These are phyloP conservation scores for Erythrophleum ivorense DNA, from an alignment of 331 rosid species.

Conservation along the genomic window DNA sequence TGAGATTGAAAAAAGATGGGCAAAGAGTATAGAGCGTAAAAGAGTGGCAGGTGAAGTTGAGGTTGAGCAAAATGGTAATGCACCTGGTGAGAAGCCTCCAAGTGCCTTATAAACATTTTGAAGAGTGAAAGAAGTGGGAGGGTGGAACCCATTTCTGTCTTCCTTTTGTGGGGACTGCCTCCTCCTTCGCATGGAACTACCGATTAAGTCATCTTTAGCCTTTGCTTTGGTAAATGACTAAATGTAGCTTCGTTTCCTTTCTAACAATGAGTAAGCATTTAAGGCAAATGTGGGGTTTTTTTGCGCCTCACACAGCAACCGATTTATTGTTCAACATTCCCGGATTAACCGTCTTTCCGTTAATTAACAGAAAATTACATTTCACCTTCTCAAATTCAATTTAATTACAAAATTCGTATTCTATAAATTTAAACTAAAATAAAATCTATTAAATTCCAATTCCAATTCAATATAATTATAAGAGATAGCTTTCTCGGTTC, in stretches of 20 bases:
- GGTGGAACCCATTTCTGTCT: conserved; percentile 42
- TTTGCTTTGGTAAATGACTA: conserved; percentile 10
- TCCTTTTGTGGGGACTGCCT: conserved; percentile 20
- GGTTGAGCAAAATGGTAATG: conserved; percentile 12
- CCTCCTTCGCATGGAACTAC: conserved; percentile 27
- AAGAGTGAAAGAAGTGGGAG: neutral
- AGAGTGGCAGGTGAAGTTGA: conserved; percentile 32
- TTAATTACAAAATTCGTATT: too few species aligned
- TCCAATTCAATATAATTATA: too few species aligned
- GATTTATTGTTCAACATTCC: neutral
- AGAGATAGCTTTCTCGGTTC: too few species aligned
- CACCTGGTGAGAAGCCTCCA: conserved; percentile 29
- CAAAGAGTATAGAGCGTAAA: neutral
- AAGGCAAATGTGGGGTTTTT: conserved; percentile 8
- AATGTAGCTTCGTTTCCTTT: conserved; percentile 21
- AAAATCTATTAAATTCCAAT: too few species aligned
- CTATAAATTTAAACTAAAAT: too few species aligned
- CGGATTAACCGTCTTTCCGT: neutral
- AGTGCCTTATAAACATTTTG: conserved; percentile 52
- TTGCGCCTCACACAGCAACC: neutral
- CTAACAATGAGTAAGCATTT: neutral
- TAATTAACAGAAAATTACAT: neutral
- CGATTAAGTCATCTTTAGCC: neutral
- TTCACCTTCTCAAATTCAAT: neutral
- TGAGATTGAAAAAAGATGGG: conserved; percentile 16